These are phyloP conservation scores for Lipomyces sp. DNA, from an alignment of 805 yeast species.

Conservation along the genomic window DNA sequence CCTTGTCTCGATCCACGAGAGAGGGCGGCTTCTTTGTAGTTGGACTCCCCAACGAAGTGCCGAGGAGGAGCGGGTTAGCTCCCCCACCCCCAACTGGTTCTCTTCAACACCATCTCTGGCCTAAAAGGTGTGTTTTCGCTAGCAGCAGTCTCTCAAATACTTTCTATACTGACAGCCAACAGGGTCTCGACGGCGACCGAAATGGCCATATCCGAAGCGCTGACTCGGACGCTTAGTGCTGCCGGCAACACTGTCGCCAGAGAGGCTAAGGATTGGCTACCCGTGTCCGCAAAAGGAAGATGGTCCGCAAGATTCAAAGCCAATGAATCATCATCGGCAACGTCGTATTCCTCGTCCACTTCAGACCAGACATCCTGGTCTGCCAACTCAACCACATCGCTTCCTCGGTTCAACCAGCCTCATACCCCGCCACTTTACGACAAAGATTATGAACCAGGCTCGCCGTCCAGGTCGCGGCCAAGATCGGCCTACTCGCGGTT, in stretches of 20 bases:
- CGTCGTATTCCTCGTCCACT: neutral
- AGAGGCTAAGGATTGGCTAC: constrained; percentile 28
- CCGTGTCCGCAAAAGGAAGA: constrained; percentile 20
- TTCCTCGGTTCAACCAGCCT: constrained; percentile 7
- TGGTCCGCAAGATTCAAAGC: constrained; percentile 24
- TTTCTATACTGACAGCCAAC: neutral
- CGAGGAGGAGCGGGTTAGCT: no score
- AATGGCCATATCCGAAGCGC: neutral
- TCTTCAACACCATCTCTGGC: no score
- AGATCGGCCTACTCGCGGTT: neutral
- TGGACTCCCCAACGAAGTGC: no score
- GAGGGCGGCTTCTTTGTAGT: no score
- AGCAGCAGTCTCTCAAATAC: no score
- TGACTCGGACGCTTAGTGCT: neutral
- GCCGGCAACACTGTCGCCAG: constrained; percentile 3
- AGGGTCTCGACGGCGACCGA: neutral
- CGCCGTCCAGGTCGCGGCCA: constrained; percentile 3
- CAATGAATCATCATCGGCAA: constrained; percentile 8
- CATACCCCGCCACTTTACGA: neutral
- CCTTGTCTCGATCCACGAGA: no score
- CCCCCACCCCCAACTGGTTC: no score
- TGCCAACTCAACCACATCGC: constrained; percentile 5
- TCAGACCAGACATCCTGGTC: constrained; percentile 4
- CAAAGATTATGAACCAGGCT: neutral
- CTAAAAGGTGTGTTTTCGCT: no score